phyloP scores from a whole-genome alignment of 129 eudicot genomes.

The Chrysanthemum lavandulifolium region DNA sequence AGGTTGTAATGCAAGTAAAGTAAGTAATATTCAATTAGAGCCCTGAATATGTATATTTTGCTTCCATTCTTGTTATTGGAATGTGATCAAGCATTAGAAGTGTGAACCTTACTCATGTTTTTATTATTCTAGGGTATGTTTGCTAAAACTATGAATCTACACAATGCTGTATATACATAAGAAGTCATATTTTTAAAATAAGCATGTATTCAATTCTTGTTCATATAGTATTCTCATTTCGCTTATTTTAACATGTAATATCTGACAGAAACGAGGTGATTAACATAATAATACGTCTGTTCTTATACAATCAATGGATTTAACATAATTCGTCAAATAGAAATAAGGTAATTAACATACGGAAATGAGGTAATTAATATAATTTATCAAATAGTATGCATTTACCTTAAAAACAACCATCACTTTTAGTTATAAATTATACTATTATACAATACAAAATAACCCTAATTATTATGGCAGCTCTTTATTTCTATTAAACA shows the following conservation, averaged over 20 bases:
- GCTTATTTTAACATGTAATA: neutral
- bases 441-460: no score
- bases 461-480: no score
- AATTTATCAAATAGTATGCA: no score
- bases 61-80: slow-evolving; percentile 18
- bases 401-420: no score
- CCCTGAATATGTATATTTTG: slow-evolving; percentile 26
- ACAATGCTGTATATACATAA: neutral
- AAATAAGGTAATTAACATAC: no score
- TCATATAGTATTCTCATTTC: neutral
- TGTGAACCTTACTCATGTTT: neutral
- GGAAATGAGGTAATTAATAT: no score
- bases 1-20: slow-evolving; percentile 17
- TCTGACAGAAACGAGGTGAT: no score
- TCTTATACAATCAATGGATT: no score
- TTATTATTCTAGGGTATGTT: slow-evolving; percentile 10
- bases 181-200: neutral
- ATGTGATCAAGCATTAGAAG: slow-evolving; percentile 1
- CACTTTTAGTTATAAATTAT: no score
- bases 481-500: no score
- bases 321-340: no score
- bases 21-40: neutral
- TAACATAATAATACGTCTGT: no score
- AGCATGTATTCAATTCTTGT: neutral
- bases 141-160: neutral